Base-by-base conservation (phyloP, 495 filamentous ascomycete genomes). In the Penicillium cataractarum region DNA sequence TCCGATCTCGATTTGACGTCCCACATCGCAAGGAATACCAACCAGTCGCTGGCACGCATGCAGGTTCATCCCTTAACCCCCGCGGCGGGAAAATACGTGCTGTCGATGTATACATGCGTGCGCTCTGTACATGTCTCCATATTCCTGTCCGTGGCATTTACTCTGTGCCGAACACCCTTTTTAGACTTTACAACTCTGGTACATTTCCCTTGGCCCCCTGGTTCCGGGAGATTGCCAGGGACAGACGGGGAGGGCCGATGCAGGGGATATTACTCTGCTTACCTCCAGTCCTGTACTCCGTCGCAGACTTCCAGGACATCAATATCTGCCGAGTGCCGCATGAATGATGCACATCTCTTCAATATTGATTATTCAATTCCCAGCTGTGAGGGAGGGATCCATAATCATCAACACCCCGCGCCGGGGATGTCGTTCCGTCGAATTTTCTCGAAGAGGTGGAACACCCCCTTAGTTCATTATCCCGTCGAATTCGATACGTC, bases 361-460 rank as follows among this genome's bases (percentile, higher is more conserved):
- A n/a, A n/a, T n/a, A n/a, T n/a, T n/a, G n/a, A n/a, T n/a, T n/a
- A n/a, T n/a, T n/a, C n/a, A n/a, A n/a, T n/a, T 39, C 35, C 48
- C 52, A 39, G 46, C n/a, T 33, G 58, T 33, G 35, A 51, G 22
- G 4, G 55, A 49, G 6, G 39, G 22, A 46, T 64, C 50, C 21
- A 52, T 8, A 52, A 57, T 15, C 9, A 48, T 39, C 31, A 52
- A 48, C 56, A 57, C 66, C 58, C 60, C 64, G 39, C 63, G 64
- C 61, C 54, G 54, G 54, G 55, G 70, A 64, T 54, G 58, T 50
- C 15, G 49, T 51, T 57, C 63, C 57, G 56, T 49, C 37, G 65
- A 73, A 71, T 69, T 72, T 73, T 73, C 70, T 69, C 63, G 70
- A 73, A 73, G 29, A 55, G 63, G 58, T 67, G 65, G 69, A 60